phyloP scores from a whole-genome alignment of 306 rosid genomes.

The Malus fusca region DNA sequence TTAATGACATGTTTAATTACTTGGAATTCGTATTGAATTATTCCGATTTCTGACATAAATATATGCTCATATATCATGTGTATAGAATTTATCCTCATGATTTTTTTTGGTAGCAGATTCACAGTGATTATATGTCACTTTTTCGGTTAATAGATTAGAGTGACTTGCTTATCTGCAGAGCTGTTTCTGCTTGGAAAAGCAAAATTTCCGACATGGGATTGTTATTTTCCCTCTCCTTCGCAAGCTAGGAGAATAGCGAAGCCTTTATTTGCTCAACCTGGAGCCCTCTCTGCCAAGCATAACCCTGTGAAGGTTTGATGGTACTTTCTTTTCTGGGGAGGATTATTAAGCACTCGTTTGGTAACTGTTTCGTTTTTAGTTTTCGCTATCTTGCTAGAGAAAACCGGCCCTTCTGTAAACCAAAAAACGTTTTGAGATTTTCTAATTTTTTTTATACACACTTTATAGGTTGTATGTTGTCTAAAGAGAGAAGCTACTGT shows the following conservation, averaged over 20 bases:
- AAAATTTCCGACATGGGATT: slow-evolving; percentile 18
- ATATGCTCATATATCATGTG: not conserved
- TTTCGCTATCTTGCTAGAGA: slow-evolving; percentile 4
- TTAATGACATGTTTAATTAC: no score
- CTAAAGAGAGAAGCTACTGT: slow-evolving; percentile 42
- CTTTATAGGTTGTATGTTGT: slow-evolving; percentile 45
- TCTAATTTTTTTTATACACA: not conserved
- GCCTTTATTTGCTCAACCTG: slow-evolving; percentile 27
- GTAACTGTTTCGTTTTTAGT: not conserved
- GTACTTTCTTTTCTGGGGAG: not conserved
- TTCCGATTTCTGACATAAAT: no score
- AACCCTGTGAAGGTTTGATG: slow-evolving; percentile 35
- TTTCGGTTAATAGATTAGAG: not conserved
- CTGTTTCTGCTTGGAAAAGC: slow-evolving; percentile 25
- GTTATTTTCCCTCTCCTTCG: slow-evolving; percentile 12
- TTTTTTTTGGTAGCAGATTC: not conserved
- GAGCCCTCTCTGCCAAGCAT: slow-evolving; percentile 22
- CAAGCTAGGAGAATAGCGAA: slow-evolving; percentile 19
- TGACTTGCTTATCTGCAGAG: slow-evolving; percentile 25
- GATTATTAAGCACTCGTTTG: not conserved
- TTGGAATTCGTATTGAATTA: no score
- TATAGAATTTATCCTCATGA: not conserved
- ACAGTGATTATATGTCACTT: no score
- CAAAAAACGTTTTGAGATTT: no score
- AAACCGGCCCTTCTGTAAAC: no score